Percentiles rank a stretch among this genome's conserved stretches.
Conservation (phyloP, 768 basidiomycete species). For the Pholiota microspora region DNA sequence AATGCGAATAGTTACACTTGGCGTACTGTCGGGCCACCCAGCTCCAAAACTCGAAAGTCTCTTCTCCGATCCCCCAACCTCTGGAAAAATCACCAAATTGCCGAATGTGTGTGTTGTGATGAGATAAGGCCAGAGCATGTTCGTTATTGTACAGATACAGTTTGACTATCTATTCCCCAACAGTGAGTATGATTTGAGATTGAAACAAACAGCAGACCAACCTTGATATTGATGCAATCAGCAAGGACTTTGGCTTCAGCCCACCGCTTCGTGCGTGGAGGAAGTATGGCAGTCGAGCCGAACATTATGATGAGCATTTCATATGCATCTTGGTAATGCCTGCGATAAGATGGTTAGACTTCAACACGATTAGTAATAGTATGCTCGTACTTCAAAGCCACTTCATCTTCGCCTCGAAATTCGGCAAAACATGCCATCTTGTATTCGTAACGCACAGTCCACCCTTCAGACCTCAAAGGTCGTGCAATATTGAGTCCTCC, state of each 20-base stretch:
- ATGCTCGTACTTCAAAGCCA: constrained; percentile 74
- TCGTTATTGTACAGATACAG: constrained; percentile 91
- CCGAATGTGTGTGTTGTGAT: constrained; percentile 83
- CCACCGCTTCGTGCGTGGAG: constrained; percentile 95
- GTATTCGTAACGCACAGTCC: constrained; percentile 96
- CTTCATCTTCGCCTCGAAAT: constrained; percentile 89
- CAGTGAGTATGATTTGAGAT: neutral
- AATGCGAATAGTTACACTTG: neutral
- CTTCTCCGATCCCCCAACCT: constrained; percentile 95
- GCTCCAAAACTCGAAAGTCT: constrained; percentile 97
- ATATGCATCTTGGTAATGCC: constrained; percentile 96
- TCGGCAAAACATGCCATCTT: constrained; percentile 98
- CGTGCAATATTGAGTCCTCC: constrained; percentile 39
- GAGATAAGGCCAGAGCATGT: constrained; percentile 72
- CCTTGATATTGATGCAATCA: constrained; percentile 91
- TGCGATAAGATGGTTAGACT: constrained; percentile 27
- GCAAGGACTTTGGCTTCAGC: constrained; percentile 97
- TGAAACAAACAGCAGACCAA: constrained; percentile 24
- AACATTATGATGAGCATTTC: constrained; percentile 84
- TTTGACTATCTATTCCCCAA: constrained; percentile 68
- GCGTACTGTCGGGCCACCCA: constrained; percentile 92
- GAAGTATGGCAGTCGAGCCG: constrained; percentile 78
- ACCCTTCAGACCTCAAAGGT: constrained; percentile 80
- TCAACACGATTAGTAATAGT: neutral
- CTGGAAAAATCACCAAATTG: constrained; percentile 84